Conservation (phyloP, 164 flowering plant genomes). For the Tetrastigma voinierianum region DNA sequence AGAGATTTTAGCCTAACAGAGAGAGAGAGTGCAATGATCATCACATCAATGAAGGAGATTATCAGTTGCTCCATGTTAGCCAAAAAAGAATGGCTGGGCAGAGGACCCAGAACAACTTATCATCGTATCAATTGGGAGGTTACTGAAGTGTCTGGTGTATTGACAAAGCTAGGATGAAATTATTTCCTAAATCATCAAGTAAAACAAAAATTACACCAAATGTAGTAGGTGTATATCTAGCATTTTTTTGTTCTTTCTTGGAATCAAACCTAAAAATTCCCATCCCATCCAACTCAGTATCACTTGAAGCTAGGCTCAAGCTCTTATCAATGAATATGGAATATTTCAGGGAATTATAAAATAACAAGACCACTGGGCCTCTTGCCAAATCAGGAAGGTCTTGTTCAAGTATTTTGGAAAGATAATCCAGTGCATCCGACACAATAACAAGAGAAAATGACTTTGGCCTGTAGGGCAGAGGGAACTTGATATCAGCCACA, state of each 20-base stretch:
- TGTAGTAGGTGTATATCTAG: too few species aligned
- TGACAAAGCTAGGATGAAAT: neutral
- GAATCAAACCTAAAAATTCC: too few species aligned
- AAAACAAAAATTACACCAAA: too few species aligned
- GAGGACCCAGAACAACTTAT: neutral
- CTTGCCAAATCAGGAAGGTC: conserved; percentile 89
- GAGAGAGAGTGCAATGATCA: neutral
- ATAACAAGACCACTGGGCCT: conserved; percentile 72
- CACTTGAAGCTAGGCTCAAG: too few species aligned
- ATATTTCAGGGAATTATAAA: conserved; percentile 38
- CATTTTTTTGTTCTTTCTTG: too few species aligned
- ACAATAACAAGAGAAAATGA: conserved; percentile 85
- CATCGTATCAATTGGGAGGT: neutral
- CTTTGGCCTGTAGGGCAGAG: conserved; percentile 78
- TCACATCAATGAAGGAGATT: too few species aligned
- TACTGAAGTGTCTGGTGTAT: neutral
- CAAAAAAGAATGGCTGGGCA: too few species aligned
- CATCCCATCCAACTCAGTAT: too few species aligned
- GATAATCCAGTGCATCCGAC: conserved; percentile 89
- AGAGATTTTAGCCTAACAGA: neutral
- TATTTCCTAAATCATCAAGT: too few species aligned
- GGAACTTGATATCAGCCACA: conserved; percentile 88
- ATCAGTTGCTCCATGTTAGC: too few species aligned
- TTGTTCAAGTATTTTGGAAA: conserved; percentile 86
- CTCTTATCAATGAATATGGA: neutral